Base-by-base conservation (phyloP, 2,329 filamentous ascomycete genomes). In the Chaetomiaceae sp. region DNA sequence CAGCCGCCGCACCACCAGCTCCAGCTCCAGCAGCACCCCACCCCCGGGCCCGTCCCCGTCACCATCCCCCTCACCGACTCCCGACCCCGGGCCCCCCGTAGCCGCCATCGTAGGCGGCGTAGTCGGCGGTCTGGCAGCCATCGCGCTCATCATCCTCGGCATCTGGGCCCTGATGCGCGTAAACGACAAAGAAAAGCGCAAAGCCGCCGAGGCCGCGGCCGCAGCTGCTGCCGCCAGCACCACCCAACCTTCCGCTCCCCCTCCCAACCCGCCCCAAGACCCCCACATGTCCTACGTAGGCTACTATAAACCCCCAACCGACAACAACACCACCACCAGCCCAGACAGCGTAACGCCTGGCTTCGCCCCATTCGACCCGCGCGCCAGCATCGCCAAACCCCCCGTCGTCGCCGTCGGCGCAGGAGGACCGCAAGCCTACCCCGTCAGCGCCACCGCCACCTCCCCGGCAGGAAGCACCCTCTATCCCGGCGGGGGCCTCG, bases 51-150 rank as follows among this genome's bases (percentile, higher is more conserved):
- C 23, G n/a, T 1, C 40, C 20, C 44, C 40, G 14, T 8, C 27
- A 2, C 44, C 48, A 14, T 13, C 30, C 10, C 45, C 50, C 19
- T 56, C 55, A 12, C 25, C 30, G 0, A 48, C 55, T 19, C 25
- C 25, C 25, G 25, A 27, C 25, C 25, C 25, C 6, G 6, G 6
- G 10, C 10, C 25, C 25, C 56, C 56, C 21, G 20, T 48, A 7
- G 66, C 62, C 23, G 54, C 66, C 50, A 66, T 68, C 34, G 62
- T 62, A 3, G 66, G 66, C 25, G 66, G 66, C 31, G 66, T 63
- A 7, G 61, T 68, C 3, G 65, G 60, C 50, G 66, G 60, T 14
- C 40, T 65, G 1, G 63, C 50, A 21, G 60, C 59, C n/a, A 40
- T 69, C 20, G 65, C 50, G 14, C 51, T 67, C 5, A 56, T 67